phyloP scores from a whole-genome alignment of 2,329 filamentous ascomycete genomes.

The Ascosphaera acerosa region DNA sequence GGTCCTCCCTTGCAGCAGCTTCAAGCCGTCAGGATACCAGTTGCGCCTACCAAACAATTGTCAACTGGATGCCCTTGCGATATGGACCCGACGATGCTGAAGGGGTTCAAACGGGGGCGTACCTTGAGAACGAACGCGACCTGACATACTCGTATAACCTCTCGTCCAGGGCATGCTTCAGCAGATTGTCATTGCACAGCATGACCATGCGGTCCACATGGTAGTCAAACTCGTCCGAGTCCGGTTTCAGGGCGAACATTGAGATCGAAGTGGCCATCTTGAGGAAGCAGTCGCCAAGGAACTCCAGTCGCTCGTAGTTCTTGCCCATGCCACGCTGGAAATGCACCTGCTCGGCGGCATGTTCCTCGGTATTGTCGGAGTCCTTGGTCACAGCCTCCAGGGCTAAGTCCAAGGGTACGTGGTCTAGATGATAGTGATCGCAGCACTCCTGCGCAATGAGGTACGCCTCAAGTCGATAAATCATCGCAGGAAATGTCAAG shows the following conservation, averaged over 20 bases:
- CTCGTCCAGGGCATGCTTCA: slow-evolving; percentile 44
- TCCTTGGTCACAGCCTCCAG: slow-evolving; percentile 86
- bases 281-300: slow-evolving; percentile 76
- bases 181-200: slow-evolving; percentile 76
- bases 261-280: slow-evolving; percentile 91
- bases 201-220: slow-evolving; percentile 80
- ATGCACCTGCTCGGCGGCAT: slow-evolving; percentile 39
- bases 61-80: neutral
- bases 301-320: slow-evolving; percentile 88
- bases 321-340: slow-evolving; percentile 69
- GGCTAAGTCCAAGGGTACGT: slow-evolving; percentile 40
- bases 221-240: slow-evolving; percentile 60
- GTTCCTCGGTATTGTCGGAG: slow-evolving; percentile 57
- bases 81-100: neutral
- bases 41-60: slow-evolving; percentile 29
- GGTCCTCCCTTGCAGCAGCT: slow-evolving; percentile 46
- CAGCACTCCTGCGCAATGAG: slow-evolving; percentile 60
- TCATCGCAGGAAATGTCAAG: slow-evolving; percentile 56
- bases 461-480: slow-evolving; percentile 58
- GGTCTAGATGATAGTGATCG: slow-evolving; percentile 31
- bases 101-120: too few species aligned
- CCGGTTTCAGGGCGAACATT: slow-evolving; percentile 49
- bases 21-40: slow-evolving; percentile 72
- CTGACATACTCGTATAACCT: slow-evolving; percentile 51
- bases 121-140: slow-evolving; percentile 54